Percentiles rank a stretch among this genome's conserved stretches.
Evolutionary conservation across 2,329 filamentous ascomycete genomes (phyloP).

Genomic region (Aspergillus viridinutans): DNA sequence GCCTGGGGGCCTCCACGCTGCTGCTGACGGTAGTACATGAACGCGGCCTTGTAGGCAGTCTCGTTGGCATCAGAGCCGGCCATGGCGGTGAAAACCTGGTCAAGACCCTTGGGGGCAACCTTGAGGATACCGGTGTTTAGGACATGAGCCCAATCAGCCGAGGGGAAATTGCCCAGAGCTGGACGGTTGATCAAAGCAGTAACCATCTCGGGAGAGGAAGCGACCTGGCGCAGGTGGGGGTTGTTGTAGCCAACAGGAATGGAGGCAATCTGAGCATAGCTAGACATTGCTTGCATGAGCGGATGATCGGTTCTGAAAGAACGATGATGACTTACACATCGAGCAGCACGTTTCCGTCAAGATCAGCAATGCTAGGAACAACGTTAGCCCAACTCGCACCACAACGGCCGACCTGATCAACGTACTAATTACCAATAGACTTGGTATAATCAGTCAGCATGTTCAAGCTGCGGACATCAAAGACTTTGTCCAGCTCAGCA

Average conservation of each 20-base stretch:
- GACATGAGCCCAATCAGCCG: conserved; percentile 75
- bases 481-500: conserved; percentile 69
- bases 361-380: conserved; percentile 42
- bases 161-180: conserved; percentile 86
- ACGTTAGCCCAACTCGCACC: conserved; percentile 15
- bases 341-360: conserved; percentile 49
- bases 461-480: conserved; percentile 82
- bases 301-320: not conserved
- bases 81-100: conserved; percentile 89
- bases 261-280: conserved; percentile 86
- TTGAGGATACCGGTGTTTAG: conserved; percentile 75
- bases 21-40: conserved; percentile 82
- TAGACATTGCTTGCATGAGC: conserved; percentile 24
- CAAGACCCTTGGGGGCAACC: conserved; percentile 74
- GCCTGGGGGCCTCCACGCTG: conserved; percentile 73
- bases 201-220: conserved; percentile 72
- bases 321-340: conserved; percentile 42
- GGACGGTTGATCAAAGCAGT: conserved; percentile 81
- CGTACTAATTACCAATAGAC: conserved; percentile 72
- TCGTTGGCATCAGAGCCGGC: conserved; percentile 91
- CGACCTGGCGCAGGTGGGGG: conserved; percentile 65
- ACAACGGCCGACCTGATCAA: not conserved
- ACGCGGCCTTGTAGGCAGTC: conserved; percentile 90
- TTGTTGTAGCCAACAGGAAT: conserved; percentile 95
- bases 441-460: conserved; percentile 73